Evolutionary conservation across 805 yeast genomes (phyloP), one percentile per base, ranked within the genome.

Genomic region (Metschnikowia drakensbergensis): DNA sequence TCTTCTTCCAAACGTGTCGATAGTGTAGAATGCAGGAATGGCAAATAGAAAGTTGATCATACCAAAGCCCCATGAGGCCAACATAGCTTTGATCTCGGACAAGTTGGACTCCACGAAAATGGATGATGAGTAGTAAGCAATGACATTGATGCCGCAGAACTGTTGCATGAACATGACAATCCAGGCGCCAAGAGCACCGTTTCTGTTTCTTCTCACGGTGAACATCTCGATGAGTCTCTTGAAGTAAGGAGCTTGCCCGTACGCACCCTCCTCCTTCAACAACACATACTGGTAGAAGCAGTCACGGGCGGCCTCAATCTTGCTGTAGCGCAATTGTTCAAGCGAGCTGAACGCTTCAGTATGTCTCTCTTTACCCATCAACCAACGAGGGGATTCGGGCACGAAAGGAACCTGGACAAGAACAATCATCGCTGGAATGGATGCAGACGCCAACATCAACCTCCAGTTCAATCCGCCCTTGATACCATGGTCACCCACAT

Each of bases 91-190:
- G 52, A 78, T 72, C 52, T 77, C 80, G 36, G 78, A 66, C 66
- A 84, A 83, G 37, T 85, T 86, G 23, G 90, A 81, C 49, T 82
- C 76, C 23, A 76, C 65, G 68, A 88, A 88, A 49, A 88, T 88
- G 7, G 86, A 75, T 0, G 94, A 83, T 1, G 92, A 85, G 66
- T 86, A 88, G 68, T 87, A 86, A 17, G 95, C 92, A 67, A 88
- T 87, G 46, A 88, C 92, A 61, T 88, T 88, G 64, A 88, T 81
- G 58, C 96, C 96, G 68, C 96, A 88, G 70, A 88, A 86, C 65
- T 88, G 96, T 71, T 88, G 96, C 88, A 85, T 84, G 62, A 88
- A 86, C 82, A 89, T 88, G 51, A 83, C 88, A 54, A 88, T 76
- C 79, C 85, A 84, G 3, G 95, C 81, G 47, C 88, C 96, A 48